Base-by-base conservation (phyloP, 2,329 filamentous ascomycete species). In the Lecanosticta acicola region DNA sequence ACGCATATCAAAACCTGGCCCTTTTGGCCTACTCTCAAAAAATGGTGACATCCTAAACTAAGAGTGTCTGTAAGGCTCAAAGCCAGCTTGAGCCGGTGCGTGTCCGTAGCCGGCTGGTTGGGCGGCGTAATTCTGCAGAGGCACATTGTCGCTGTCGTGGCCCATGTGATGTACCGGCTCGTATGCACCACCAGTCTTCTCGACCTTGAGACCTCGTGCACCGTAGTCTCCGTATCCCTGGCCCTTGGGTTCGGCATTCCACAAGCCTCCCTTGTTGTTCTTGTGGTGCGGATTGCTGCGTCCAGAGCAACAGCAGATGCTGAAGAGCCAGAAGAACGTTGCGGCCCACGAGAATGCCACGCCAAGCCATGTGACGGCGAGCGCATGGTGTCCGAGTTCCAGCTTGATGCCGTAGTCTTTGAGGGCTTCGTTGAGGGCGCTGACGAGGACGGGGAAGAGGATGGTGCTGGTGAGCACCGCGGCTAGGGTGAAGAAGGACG, bases 271-370 rank as follows among this genome's bases (percentile, higher is more conserved):
- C 34, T 63, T 61, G 50, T 71, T 69, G 43, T 63, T 64, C 50
- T 65, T 55, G 53, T 69, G 70, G 60, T 70, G 65, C 43, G 72
- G 72, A 20, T 71, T 69, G 44, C 70, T 74, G 58, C 76, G 74
- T 38, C 87, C 87, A 58, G 78, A 81, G 76, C 90, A 95, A 80
- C 90, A 97, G 83, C 91, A 97, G 61, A 85, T 79, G 67, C 83
- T 87, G 67, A 94, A 80, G 62, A 90, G 72, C 91, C 93, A 97
- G 83, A 97, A 96, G 64, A 95, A 70, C 54, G 79, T 80, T 5
- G 85, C 84, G 34, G 68, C 86, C 26, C 93, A 64, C 51, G 84
- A 83, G 64, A 94, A 89, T 20, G 79, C 85, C 32, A 84, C 83
- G 35, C 83, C 83, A 49, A 97, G 74, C 87, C 90, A 96, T 59